phyloP scores from a whole-genome alignment of 2,329 filamentous ascomycete genomes.

The Trichoderma brevicompactum region DNA sequence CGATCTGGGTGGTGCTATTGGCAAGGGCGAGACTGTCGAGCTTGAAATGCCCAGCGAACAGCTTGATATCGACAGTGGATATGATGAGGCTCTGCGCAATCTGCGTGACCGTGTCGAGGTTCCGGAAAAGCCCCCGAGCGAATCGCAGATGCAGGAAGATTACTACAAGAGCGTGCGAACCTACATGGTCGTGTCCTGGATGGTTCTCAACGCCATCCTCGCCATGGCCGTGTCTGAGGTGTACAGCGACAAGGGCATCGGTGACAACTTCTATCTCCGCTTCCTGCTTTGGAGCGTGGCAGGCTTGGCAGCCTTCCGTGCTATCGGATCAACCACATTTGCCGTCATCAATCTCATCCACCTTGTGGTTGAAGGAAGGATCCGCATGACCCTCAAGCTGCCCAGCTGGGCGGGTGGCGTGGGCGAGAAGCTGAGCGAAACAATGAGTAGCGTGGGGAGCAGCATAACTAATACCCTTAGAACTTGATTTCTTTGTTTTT shows the following conservation, averaged over 20 bases:
- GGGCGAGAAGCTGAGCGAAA: slow-evolving; percentile 51
- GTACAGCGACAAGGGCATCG: slow-evolving; percentile 72
- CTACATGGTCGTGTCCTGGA: slow-evolving; percentile 97
- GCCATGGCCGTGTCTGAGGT: slow-evolving; percentile 92
- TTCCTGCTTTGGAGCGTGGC: slow-evolving; percentile 96
- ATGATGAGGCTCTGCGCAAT: slow-evolving; percentile 95
- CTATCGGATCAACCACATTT: slow-evolving; percentile 79
- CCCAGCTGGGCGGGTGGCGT: slow-evolving; percentile 50
- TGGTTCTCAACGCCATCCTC: slow-evolving; percentile 87
- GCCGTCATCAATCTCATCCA: slow-evolving; percentile 83
- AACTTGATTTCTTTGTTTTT: slow-evolving; percentile 10
- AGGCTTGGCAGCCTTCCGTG: slow-evolving; percentile 82
- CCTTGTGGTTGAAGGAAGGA: slow-evolving; percentile 81
- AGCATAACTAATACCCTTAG: slow-evolving; percentile 51
- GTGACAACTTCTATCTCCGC: slow-evolving; percentile 84
- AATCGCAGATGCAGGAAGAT: slow-evolving; percentile 91
- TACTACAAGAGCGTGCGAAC: slow-evolving; percentile 97
- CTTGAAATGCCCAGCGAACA: slow-evolving; percentile 98
- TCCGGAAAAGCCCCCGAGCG: slow-evolving; percentile 61
- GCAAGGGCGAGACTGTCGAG: slow-evolving; percentile 80
- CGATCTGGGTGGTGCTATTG: slow-evolving; percentile 84
- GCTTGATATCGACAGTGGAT: slow-evolving; percentile 95
- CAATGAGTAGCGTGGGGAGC: slow-evolving; percentile 55
- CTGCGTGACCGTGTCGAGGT: slow-evolving; percentile 92
- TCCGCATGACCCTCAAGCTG: slow-evolving; percentile 62